Conservation (phyloP, 1,284 basidiomycete species). For the Inonotus obliquus region DNA sequence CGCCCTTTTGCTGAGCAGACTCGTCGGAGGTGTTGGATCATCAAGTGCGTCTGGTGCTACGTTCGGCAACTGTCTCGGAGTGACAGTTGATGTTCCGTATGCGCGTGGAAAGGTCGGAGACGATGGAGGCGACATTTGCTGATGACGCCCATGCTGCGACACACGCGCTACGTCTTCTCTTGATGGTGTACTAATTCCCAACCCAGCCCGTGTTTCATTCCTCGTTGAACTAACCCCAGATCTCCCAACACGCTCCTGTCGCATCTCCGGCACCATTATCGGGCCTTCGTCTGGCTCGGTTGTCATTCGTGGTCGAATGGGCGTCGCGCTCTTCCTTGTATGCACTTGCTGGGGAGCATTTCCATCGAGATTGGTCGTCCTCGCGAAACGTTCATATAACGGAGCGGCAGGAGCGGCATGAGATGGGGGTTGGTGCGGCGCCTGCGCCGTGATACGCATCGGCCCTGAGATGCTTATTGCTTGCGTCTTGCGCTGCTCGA, state of each 20-base stretch:
- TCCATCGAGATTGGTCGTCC: background rate
- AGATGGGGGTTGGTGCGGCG: background rate
- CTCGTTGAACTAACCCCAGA: background rate
- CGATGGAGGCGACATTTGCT: slow-evolving; percentile 5
- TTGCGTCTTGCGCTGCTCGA: background rate
- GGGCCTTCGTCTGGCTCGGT: background rate
- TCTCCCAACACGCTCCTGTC: background rate
- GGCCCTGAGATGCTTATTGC: slow-evolving; percentile 6
- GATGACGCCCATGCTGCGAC: background rate
- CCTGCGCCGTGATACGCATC: slow-evolving; percentile 11
- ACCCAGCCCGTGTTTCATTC: background rate
- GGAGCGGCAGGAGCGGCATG: slow-evolving; percentile 7
- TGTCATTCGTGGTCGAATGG: background rate
- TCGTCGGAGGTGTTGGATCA: background rate
- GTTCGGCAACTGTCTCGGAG: background rate
- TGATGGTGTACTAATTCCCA: background rate
- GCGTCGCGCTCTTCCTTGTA: background rate
- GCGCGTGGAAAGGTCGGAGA: background rate
- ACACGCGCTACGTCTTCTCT: background rate
- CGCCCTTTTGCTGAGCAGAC: background rate
- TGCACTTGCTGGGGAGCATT: background rate
- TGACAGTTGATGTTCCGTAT: background rate
- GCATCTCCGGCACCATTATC: background rate
- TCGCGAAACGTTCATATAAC: slow-evolving; percentile 15
- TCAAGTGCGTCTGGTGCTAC: background rate